phyloP scores from a whole-genome alignment of 192 early-diverging fungal species.

The Chytriomyces hyalinus region DNA sequence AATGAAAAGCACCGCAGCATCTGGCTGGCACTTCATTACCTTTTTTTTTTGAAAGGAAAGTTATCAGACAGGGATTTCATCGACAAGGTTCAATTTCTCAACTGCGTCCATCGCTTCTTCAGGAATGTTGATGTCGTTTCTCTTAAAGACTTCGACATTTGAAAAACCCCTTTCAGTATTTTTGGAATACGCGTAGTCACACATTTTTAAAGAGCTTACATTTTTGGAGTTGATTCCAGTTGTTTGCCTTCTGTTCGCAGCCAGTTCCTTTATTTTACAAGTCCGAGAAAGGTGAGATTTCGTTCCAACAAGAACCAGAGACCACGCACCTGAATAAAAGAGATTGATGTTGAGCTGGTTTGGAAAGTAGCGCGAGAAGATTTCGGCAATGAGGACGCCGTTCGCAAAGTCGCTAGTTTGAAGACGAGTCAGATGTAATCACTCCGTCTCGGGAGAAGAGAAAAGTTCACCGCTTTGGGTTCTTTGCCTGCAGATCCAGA shows the following conservation, averaged over 20 bases:
- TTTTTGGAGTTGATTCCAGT: constrained; percentile 56
- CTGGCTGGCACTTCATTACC: constrained; percentile 48
- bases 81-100: not conserved
- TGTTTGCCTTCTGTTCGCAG: constrained; percentile 44
- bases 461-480: constrained; percentile 46
- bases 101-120: constrained; percentile 45
- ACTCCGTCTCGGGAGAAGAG: not conserved
- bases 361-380: constrained; percentile 55
- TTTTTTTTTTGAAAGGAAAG: not conserved
- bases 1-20: constrained; percentile 49
- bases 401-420: constrained; percentile 54
- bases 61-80: not conserved
- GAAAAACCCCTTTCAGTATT: too few species aligned
- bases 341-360: constrained; percentile 37
- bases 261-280: constrained; percentile 47
- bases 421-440: not conserved
- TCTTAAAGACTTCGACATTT: constrained; percentile 37
- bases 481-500: constrained; percentile 50
- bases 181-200: not conserved
- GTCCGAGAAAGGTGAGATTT: constrained; percentile 22
- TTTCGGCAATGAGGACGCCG: constrained; percentile 56
- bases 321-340: constrained; percentile 50
- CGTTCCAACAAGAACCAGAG: too few species aligned
- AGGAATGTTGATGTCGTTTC: constrained; percentile 50
- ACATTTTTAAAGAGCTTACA: constrained; percentile 32